Evolutionary conservation across 768 basidiomycete genomes (phyloP).

Genomic region (Tubosaeta sp.): DNA sequence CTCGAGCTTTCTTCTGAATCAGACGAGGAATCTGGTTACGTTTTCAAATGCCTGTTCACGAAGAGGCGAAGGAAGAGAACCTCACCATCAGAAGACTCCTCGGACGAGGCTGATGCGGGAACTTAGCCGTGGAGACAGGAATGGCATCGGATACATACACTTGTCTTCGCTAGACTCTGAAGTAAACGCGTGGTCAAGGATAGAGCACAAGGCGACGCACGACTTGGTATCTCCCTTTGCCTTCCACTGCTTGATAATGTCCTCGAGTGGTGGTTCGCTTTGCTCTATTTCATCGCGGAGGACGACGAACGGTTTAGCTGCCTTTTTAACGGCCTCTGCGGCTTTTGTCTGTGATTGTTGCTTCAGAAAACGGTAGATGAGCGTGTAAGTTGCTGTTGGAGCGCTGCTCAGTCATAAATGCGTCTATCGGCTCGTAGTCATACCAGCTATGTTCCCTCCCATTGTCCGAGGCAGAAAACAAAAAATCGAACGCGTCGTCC

Average conservation of each 20-base stretch:
- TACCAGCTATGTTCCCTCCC: conserved; percentile 56
- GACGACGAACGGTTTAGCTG: conserved; percentile 57
- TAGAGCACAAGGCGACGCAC: conserved; percentile 20
- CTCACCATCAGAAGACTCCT: conserved; percentile 27
- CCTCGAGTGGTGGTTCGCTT: conserved; percentile 55
- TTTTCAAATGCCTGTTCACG: not conserved
- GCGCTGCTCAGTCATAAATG: conserved; percentile 5
- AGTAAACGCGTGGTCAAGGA: not conserved
- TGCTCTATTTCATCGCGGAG: conserved; percentile 50
- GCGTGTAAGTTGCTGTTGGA: conserved; percentile 62
- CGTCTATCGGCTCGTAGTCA: conserved; percentile 14
- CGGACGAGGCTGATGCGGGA: conserved; percentile 17
- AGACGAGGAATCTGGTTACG: conserved; percentile 15
- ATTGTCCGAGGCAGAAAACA: conserved; percentile 17
- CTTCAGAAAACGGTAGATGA: conserved; percentile 70
- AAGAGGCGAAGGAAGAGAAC: not conserved
- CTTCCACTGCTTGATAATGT: conserved; percentile 67
- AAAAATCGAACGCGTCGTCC: not conserved
- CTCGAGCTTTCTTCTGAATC: conserved; percentile 21
- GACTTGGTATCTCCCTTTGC: conserved; percentile 24
- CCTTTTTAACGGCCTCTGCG: conserved; percentile 70
- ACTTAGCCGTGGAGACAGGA: conserved; percentile 5
- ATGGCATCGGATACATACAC: conserved; percentile 20
- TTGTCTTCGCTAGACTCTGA: conserved; percentile 14
- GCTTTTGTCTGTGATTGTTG: conserved; percentile 65